A percentile compares a stretch with the other conserved stretches of the same genome.
Conservation (phyloP, 2,329 filamentous ascomycete genomes). For the Aurifilum marmelostoma region DNA sequence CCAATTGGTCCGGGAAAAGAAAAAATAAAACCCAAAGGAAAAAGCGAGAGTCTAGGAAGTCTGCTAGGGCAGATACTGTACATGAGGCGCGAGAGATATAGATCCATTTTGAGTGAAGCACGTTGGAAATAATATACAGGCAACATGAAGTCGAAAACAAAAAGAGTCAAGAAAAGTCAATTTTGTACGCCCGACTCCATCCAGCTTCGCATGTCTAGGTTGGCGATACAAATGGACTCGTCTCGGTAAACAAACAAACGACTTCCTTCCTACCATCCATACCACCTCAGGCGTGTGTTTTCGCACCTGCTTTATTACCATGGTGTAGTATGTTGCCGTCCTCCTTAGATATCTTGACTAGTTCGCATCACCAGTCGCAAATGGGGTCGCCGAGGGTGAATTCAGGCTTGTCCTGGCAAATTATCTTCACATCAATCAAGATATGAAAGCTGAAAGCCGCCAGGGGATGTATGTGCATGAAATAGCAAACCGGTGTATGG, state of each 20-base stretch:
- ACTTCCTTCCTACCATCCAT: not conserved
- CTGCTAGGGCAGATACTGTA: not conserved
- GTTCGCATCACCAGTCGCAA: not conserved
- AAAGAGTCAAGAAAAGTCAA: constrained; percentile 4
- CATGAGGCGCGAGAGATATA: not conserved
- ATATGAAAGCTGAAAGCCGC: not conserved
- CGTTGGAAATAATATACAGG: not conserved
- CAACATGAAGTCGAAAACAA: not conserved
- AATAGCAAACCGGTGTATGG: not conserved
- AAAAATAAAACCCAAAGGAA: not conserved
- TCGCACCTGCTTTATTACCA: not conserved
- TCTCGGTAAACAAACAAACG: not conserved
- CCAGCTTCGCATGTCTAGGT: constrained; percentile 9
- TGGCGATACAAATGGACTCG: not conserved
- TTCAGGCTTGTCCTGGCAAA: not conserved
- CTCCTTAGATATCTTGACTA: not conserved
- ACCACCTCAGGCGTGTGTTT: not conserved
- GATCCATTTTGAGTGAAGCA: not conserved
- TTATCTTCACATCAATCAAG: not conserved
- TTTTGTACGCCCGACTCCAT: constrained; percentile 13
- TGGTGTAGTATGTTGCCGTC: constrained; percentile 2
- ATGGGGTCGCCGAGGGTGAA: not conserved
- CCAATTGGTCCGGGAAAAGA: not conserved
- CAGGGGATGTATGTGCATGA: not conserved
- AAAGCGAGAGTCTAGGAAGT: too few species aligned